phyloP scores from a whole-genome alignment of 306 rosid species.

The Oemleria cerasiformis region DNA sequence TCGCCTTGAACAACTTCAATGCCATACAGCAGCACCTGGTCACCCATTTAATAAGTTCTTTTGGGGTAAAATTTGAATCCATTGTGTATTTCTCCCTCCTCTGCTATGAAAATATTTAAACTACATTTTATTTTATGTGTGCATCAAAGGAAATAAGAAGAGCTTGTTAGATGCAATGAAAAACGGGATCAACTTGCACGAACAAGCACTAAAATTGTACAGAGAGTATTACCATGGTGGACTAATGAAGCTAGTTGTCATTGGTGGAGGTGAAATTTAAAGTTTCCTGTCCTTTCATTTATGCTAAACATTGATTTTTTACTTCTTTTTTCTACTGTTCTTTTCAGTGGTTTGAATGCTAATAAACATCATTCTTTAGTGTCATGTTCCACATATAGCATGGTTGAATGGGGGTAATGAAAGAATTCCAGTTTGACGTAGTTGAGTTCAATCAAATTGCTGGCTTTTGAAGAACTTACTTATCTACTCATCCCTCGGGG shows the following conservation, averaged over 20 bases:
- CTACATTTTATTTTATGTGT: slow-evolving; percentile 13
- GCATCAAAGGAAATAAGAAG: slow-evolving; percentile 81
- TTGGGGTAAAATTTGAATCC: slow-evolving; percentile 63
- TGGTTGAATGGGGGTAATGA: neutral
- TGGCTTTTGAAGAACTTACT: neutral
- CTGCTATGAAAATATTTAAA: neutral
- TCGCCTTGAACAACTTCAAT: slow-evolving; percentile 93
- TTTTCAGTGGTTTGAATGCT: neutral
- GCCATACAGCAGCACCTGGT: slow-evolving; percentile 68
- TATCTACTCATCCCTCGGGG: neutral
- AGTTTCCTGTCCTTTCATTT: slow-evolving; percentile 14
- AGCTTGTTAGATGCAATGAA: slow-evolving; percentile 91
- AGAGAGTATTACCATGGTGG: slow-evolving; percentile 87
- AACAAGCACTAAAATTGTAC: slow-evolving; percentile 68
- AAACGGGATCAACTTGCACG: slow-evolving; percentile 78
- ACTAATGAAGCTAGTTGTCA: slow-evolving; percentile 90
- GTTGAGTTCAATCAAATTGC: neutral
- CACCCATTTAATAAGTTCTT: slow-evolving; percentile 82
- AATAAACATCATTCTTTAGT: neutral
- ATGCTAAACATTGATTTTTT: neutral
- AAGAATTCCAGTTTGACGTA: neutral
- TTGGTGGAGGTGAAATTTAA: slow-evolving; percentile 84
- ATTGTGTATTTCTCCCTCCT: neutral
- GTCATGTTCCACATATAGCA: neutral
- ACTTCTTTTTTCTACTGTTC: slow-evolving; percentile 13